Evolutionary conservation across 305 asterid species (phyloP), one percentile per base, ranked within the genome.

Genomic region (Solanum hybrid): DNA sequence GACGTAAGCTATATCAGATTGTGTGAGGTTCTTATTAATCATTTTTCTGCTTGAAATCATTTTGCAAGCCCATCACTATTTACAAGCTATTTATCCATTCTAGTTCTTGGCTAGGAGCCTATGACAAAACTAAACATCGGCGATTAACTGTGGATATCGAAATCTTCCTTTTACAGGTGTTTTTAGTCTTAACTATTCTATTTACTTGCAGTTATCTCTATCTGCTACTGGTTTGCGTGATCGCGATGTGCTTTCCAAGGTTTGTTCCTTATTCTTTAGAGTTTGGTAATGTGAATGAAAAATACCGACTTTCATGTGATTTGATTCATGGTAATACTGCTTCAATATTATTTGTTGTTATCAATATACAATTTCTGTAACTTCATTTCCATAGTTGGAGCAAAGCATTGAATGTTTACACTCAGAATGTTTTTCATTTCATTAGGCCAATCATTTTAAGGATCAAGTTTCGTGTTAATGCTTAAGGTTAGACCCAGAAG

Each of bases 211-310:
- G 99, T 92, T 97, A 73, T 97, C 99, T 91, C 92, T 97, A 88
- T 97, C 98, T 91, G 99, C 98, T 88, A 88, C 95, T 82, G 93
- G 94, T 89, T 94, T 97, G 93, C 98, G 94, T 39, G 98, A 97
- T 91, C 95, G 93, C 87, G 99, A 97, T 93, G 95, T 96, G 91
- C 96, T 97, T 91, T 97, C 99, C 90, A 97, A 97, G 99, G 99
- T 97, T 90, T 89, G 99, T 92, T 92, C 78, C 78, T 86, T 61
- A 33, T 20, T 86, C n/a, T 4, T 85, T 84, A 31, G 41, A 84
- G 76, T 84, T 57, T 31, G 29, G 51, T 61, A 86, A 61, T 86
- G 78, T 86, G 24, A 61, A 86, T 32, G 57, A 61, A 22, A 61
- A 86, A 86, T 34, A 22, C 13, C 7, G 88, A 51, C 33, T 86